Base-by-base conservation (phyloP, 169 alveolate genomes). In the Plasmodium malariae region DNA sequence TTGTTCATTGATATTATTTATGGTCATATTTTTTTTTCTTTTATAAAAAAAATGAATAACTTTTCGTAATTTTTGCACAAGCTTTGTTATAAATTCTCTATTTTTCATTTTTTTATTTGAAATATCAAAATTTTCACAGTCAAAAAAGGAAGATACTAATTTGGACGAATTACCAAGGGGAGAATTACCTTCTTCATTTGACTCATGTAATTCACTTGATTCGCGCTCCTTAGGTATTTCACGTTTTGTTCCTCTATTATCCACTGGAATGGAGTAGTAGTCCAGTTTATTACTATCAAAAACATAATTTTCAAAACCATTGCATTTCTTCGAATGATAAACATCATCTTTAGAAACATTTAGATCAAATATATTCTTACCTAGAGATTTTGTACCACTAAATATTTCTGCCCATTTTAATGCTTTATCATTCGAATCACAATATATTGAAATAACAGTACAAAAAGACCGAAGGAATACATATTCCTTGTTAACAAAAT, bases 351-450 rank as follows among this genome's bases (percentile, higher is more conserved):
- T 80, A 24, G 63, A 49, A 32, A 80, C 54, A 43, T 92, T 92
- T 26, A 92, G 36, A 48, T 91, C 95, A 57, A 92, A 92, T 0
- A 92, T 88, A 72, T 92, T 92, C 60, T 89, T 88, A 7, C 95
- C 95, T 71, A 92, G 45, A 4, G 95, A 83, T 57, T 92, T 92
- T 0, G 93, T 92, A 7, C 95, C 95, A 48, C 92, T 92, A 37
- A 92, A 88, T 36, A 92, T 92, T 36, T 92, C 95, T 24, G 94
- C 92, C 95, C 95, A 92, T 57, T 80, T 92, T 37, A 92, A 88
- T 49, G 95, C 95, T 24, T 92, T 92, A 73, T 92, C 95, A 32
- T 92, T 92, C 1, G 94, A 88, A 17, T 92, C 95, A 73, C 95
- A 92, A 88, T 88, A 92, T 87, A 92, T 92, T 4, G 95, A 88